A percentile compares a stretch with the other conserved stretches of the same genome.
Conservation (phyloP, 2,329 filamentous ascomycete species). For the Cladosporium sp. region DNA sequence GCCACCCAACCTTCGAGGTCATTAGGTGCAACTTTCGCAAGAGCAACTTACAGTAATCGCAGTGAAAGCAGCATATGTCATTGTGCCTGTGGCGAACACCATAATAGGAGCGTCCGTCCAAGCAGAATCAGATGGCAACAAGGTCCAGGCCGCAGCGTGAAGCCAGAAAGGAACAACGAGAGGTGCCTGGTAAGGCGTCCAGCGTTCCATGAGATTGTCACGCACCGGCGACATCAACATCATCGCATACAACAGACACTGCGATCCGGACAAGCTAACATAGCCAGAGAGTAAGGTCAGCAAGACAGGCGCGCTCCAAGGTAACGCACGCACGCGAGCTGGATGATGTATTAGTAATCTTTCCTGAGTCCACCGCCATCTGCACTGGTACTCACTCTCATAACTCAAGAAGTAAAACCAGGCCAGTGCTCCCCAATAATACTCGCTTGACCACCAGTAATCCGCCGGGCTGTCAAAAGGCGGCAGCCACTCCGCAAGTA, state of each 20-base stretch:
- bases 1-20: not conserved
- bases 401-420: conserved; percentile 9
- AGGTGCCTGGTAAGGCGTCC: not conserved
- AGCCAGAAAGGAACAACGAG: not conserved
- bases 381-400: not conserved
- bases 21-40: not conserved
- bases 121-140: not conserved
- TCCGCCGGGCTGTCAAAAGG: not conserved
- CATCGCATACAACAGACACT: conserved; percentile 2
- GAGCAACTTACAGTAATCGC: conserved; percentile 4
- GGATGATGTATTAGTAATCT: not conserved
- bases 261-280: not conserved
- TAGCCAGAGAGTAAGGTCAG: not conserved
- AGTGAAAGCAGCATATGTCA: not conserved
- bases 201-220: conserved; percentile 7
- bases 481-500: not conserved
- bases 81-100: not conserved
- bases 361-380: too few relatives aligned
- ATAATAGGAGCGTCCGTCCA: not conserved
- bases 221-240: conserved; percentile 9
- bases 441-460: conserved; percentile 10
- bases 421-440: not conserved
- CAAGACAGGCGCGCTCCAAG: not conserved
- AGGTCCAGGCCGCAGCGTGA: not conserved
- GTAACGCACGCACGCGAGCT: conserved; percentile 9